Evolutionary conservation across 345 rosid species (phyloP).

Genomic region (Eucalyptus regnans): DNA sequence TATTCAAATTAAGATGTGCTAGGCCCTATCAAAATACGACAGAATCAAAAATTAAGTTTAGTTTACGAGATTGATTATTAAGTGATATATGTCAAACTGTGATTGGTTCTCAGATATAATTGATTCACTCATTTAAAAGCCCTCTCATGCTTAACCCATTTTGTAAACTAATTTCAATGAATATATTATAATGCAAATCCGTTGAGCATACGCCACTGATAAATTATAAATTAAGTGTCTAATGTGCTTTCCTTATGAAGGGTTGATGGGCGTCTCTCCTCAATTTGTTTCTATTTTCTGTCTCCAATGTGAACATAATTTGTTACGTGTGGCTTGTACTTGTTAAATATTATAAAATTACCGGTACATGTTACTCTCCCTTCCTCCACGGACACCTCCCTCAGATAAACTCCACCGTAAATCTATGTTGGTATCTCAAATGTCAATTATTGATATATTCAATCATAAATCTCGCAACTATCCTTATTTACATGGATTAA

Average conservation of each 20-base stretch:
- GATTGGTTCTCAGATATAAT: background rate
- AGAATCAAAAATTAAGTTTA: background rate
- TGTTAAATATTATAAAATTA: background rate
- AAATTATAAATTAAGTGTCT: background rate
- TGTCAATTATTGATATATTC: background rate
- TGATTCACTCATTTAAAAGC: background rate
- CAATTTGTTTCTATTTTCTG: background rate
- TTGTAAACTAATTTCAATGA: background rate
- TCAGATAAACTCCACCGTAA: background rate
- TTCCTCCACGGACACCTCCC: background rate
- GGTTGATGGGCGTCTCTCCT: background rate
- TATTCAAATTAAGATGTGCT: background rate
- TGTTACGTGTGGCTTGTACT: fast-evolving
- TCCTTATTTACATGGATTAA: background rate
- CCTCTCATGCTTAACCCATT: background rate
- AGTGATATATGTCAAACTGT: background rate
- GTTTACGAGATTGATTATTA: background rate
- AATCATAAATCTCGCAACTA: background rate
- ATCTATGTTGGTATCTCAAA: background rate
- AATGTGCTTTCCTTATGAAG: background rate
- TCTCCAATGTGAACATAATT: background rate
- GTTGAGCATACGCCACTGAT: background rate
- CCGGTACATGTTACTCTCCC: background rate
- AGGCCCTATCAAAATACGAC: background rate
- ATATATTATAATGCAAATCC: background rate